phyloP scores from a whole-genome alignment of 129 eudicot species.

The Saussurea involucrata region DNA sequence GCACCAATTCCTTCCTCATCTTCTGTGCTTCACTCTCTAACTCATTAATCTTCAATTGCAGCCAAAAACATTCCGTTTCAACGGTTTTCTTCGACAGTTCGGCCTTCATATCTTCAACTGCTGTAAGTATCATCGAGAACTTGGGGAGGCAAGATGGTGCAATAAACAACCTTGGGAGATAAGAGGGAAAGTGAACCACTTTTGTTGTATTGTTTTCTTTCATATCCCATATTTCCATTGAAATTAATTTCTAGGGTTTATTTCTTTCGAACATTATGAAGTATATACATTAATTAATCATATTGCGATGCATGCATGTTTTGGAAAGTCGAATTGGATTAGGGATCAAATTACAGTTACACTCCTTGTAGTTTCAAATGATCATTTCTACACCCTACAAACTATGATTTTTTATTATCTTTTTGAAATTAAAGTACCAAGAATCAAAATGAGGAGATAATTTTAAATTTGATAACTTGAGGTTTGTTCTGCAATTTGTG shows the following conservation, averaged over 20 bases:
- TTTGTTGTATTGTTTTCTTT: not conserved
- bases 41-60: not conserved
- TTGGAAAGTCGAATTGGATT: not conserved
- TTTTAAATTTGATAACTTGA: not conserved
- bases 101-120: not conserved
- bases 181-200: not conserved
- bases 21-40: not conserved
- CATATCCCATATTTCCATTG: not conserved
- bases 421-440: no score
- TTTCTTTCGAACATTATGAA: not conserved
- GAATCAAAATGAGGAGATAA: not conserved
- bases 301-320: not conserved
- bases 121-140: not conserved
- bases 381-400: not conserved
- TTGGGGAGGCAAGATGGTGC: slow-evolving; percentile 1
- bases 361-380: not conserved
- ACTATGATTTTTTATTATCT: not conserved
- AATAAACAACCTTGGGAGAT: not conserved
- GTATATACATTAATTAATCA: no score
- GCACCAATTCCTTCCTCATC: slow-evolving; percentile 2
- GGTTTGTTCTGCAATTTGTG: not conserved
- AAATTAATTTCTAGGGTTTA: no score
- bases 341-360: not conserved
- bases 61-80: not conserved
- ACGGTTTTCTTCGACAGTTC: not conserved